These are phyloP conservation scores for Secale cereale DNA, from an alignment of 176 grass and related monocot species.

Conservation along the genomic window DNA sequence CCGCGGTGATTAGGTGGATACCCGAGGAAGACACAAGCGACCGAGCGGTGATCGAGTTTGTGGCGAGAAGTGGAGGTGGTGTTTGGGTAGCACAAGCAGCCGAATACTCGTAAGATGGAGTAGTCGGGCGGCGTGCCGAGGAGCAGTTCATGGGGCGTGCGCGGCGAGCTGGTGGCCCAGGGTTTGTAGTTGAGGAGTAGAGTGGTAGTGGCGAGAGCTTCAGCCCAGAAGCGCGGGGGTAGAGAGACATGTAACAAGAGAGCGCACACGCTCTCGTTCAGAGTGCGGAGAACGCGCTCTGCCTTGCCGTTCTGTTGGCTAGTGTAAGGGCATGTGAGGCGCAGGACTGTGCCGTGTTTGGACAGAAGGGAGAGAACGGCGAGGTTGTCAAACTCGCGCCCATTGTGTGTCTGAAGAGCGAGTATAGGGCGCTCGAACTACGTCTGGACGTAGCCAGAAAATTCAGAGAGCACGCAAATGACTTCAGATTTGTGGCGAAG, in stretches of 20 bases:
- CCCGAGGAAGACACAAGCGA: neutral
- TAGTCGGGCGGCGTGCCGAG: neutral
- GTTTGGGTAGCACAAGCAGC: neutral
- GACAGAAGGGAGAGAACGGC: no score
- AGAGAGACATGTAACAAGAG: neutral
- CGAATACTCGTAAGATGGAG: neutral
- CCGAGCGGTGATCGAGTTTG: neutral
- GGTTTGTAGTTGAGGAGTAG: neutral
- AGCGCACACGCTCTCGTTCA: neutral
- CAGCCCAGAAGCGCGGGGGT: neutral
- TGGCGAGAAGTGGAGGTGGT: neutral
- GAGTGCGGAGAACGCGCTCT: neutral
- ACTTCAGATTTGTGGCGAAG: neutral
- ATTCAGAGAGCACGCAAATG: neutral
- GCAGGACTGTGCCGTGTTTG: no score
- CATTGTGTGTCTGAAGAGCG: no score
- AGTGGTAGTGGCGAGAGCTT: neutral
- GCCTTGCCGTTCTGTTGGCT: neutral
- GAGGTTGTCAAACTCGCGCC: no score
- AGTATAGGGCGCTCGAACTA: no score
- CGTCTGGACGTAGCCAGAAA: neutral
- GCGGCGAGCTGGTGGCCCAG: neutral
- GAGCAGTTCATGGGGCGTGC: neutral
- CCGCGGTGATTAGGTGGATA: neutral
- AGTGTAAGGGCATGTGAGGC: neutral